Evolutionary conservation across 1,284 basidiomycete species (phyloP).

Genomic region (Leccinum griseonigrum): DNA sequence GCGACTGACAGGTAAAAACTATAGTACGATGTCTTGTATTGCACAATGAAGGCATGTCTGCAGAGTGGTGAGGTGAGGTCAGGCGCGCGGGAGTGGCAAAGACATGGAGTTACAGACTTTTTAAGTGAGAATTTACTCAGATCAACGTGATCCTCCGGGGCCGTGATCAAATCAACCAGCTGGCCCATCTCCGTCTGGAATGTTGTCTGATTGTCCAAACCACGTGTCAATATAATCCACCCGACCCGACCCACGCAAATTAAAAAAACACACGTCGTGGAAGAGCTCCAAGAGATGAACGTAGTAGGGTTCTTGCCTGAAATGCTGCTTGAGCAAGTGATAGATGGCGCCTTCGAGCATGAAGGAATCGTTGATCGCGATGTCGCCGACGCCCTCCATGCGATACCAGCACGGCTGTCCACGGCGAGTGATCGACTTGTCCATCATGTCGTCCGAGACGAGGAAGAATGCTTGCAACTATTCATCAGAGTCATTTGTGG

Average conservation of each 20-base stretch:
- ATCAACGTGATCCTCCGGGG: constrained; percentile 88
- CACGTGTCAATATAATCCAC: neutral
- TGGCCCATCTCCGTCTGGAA: constrained; percentile 97
- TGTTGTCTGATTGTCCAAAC: constrained; percentile 50
- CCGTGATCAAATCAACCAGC: constrained; percentile 93
- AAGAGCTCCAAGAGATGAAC: constrained; percentile 89
- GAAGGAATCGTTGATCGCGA: constrained; percentile 97
- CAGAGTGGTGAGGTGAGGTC: neutral
- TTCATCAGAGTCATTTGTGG: neutral
- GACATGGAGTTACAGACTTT: constrained; percentile 49
- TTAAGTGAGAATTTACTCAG: constrained; percentile 84
- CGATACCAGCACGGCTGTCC: constrained; percentile 98
- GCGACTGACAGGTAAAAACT: constrained; percentile 99
- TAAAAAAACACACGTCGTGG: constrained; percentile 51
- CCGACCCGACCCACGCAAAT: neutral
- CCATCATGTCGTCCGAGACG: constrained; percentile 99
- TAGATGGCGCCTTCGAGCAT: constrained; percentile 97
- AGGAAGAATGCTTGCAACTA: constrained; percentile 90
- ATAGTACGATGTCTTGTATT: constrained; percentile 98
- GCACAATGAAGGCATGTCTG: constrained; percentile 91
- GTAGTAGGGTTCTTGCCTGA: constrained; percentile 82
- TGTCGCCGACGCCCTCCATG: constrained; percentile 70
- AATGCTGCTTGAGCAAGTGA: constrained; percentile 85
- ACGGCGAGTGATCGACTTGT: constrained; percentile 89
- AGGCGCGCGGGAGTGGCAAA: neutral